These are phyloP conservation scores for Amanita polypyramis DNA, from an alignment of 768 basidiomycete species.

Conservation along the genomic window DNA sequence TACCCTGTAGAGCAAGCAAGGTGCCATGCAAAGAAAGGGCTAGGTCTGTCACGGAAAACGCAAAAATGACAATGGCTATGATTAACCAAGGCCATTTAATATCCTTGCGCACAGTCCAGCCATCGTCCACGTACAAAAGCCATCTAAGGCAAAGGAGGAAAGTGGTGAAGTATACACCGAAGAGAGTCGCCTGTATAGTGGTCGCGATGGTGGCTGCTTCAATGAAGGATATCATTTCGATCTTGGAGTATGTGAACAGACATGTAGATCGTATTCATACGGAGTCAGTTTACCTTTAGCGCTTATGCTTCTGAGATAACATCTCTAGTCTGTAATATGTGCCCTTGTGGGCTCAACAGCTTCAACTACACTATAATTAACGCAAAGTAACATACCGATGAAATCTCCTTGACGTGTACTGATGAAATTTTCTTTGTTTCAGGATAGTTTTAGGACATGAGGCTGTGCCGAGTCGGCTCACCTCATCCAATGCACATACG, in stretches of 20 bases:
- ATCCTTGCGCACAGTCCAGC: not conserved
- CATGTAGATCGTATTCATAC: not conserved
- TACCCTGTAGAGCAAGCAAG: not conserved
- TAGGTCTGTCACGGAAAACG: not conserved
- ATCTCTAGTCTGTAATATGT: not conserved
- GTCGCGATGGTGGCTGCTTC: not conserved
- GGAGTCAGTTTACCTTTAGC: not conserved
- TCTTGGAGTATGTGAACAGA: not conserved
- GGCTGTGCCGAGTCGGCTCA: no score
- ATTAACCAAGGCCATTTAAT: not conserved
- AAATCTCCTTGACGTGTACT: no score
- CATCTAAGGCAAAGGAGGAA: constrained; percentile 1
- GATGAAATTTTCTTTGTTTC: no score
- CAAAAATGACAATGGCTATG: constrained; percentile 1
- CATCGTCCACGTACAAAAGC: not conserved
- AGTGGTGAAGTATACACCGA: constrained; percentile 1
- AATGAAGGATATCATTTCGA: constrained; percentile 1
- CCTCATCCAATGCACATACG: no score
- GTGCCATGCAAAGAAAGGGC: not conserved
- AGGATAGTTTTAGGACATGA: no score
- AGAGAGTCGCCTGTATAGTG: not conserved
- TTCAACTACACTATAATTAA: no score
- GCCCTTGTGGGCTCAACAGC: no score
- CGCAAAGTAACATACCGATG: no score
- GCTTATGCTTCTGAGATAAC: not conserved